Percentiles rank a stretch among this genome's conserved stretches.
Conservation (phyloP, 2,329 filamentous ascomycete species). For the Sordariomycetes sp. region DNA sequence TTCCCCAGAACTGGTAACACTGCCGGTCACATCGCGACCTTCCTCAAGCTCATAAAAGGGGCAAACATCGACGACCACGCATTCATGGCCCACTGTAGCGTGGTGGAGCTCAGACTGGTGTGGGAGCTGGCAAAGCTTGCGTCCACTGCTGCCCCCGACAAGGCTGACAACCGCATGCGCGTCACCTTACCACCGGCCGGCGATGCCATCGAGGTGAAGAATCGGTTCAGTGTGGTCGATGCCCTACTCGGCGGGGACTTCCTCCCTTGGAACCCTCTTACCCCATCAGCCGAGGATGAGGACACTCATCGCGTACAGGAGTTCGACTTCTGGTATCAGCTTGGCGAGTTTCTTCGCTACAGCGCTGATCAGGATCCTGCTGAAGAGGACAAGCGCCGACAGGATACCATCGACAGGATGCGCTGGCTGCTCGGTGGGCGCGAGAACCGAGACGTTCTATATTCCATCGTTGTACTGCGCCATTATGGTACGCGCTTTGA, state of each 20-base stretch:
- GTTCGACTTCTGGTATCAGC: slow-evolving; percentile 72
- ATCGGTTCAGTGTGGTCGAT: slow-evolving; percentile 68
- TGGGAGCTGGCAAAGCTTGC: slow-evolving; percentile 48
- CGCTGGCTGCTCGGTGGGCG: slow-evolving; percentile 66
- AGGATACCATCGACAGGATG: slow-evolving; percentile 55
- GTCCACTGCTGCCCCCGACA: slow-evolving; percentile 23
- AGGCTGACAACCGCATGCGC: slow-evolving; percentile 21
- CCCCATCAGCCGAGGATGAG: slow-evolving; percentile 35
- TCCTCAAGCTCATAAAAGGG: slow-evolving; percentile 46
- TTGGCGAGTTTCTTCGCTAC: slow-evolving; percentile 56
- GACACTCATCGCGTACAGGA: slow-evolving; percentile 51
- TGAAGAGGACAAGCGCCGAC: slow-evolving; percentile 40
- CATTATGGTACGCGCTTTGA: slow-evolving; percentile 46
- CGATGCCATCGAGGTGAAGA: slow-evolving; percentile 54
- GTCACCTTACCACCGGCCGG: slow-evolving; percentile 39
- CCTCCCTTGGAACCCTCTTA: slow-evolving; percentile 48
- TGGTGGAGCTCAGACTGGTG: slow-evolving; percentile 49
- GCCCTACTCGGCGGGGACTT: slow-evolving; percentile 65
- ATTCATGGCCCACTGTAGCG: slow-evolving; percentile 43
- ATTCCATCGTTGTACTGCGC: slow-evolving; percentile 75
- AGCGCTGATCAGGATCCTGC: slow-evolving; percentile 38
- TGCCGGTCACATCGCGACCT: slow-evolving; percentile 57
- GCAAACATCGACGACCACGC: slow-evolving; percentile 38
- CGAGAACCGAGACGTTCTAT: slow-evolving; percentile 85
- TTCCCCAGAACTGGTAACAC: slow-evolving; percentile 44